phyloP scores from a whole-genome alignment of 495 filamentous ascomycete species.

The Lophium mytilinum region DNA sequence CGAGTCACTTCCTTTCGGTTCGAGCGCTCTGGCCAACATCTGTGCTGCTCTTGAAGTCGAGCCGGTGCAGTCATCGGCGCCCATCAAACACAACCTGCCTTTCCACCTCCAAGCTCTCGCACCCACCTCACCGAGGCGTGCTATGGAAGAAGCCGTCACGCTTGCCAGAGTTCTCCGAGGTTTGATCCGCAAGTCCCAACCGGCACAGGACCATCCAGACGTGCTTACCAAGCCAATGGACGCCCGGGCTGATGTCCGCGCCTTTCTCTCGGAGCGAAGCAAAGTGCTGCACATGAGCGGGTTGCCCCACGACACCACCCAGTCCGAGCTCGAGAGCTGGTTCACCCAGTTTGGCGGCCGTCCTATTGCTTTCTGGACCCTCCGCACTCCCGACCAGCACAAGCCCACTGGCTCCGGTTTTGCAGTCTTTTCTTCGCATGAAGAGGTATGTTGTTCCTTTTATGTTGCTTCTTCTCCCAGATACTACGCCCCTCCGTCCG shows the following conservation, averaged over 20 bases:
- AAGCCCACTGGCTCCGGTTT: slow-evolving; percentile 97
- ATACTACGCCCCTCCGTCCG: neutral
- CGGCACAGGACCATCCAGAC: slow-evolving; percentile 84
- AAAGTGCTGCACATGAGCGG: slow-evolving; percentile 98
- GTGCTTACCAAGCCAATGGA: slow-evolving; percentile 92
- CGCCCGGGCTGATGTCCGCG: slow-evolving; percentile 91
- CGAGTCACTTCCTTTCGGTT: slow-evolving; percentile 92
- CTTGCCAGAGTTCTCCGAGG: slow-evolving; percentile 85
- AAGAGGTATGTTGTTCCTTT: slow-evolving; percentile 67
- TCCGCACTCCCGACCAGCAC: slow-evolving; percentile 95
- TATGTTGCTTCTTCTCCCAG: neutral
- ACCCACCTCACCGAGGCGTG: slow-evolving; percentile 90
- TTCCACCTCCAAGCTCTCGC: slow-evolving; percentile 96
- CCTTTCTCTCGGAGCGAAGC: slow-evolving; percentile 88
- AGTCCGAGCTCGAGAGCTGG: slow-evolving; percentile 97
- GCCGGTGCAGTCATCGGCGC: slow-evolving; percentile 89
- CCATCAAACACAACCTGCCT: slow-evolving; percentile 96
- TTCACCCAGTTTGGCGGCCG: slow-evolving; percentile 97
- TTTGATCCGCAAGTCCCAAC: slow-evolving; percentile 90
- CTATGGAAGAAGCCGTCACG: slow-evolving; percentile 95
- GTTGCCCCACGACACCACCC: slow-evolving; percentile 93
- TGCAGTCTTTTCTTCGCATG: slow-evolving; percentile 95
- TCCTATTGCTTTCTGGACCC: slow-evolving; percentile 98
- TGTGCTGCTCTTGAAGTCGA: slow-evolving; percentile 97
- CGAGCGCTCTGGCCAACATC: slow-evolving; percentile 90